Base-by-base conservation (phyloP, 2,329 filamentous ascomycete species). In the Basipetospora chlamydospora region DNA sequence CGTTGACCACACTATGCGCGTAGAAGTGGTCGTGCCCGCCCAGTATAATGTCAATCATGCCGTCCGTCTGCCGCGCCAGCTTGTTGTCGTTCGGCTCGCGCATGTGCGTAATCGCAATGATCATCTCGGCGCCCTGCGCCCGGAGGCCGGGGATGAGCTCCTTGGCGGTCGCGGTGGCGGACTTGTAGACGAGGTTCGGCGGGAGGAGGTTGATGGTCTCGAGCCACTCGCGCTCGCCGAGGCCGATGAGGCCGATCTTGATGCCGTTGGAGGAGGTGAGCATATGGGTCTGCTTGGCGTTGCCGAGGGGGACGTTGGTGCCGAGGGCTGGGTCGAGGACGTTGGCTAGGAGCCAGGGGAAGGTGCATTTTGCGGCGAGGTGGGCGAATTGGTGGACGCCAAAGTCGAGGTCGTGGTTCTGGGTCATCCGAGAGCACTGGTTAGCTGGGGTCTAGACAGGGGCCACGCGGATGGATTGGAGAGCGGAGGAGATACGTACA, bases 381-480 rank as follows among this genome's bases (percentile, higher is more conserved):
- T 85, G 67, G 39, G 73, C 66, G 52, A 87, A 87, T 53, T 93
- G 85, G 38, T 70, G 67, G 28, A 92, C 80, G 10, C 86, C 87
- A 56, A 94, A 94, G 59, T 94, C 87, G 37, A 94, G 73, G 52
- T 94, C 87, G 54, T 94, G 86, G 52, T 94, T 94, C 70, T 85
- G 43, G 38, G 26, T 16, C 5, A n/a, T n/a, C n/a, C n/a, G n/a
- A n/a, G n/a, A n/a, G n/a, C n/a, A n/a, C n/a, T n/a, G 18, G 23
- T 37, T 15, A 31, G 20, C 16, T 9, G 20, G 5, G 18, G 35
- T 13, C n/a, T 16, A n/a, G n/a, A n/a, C n/a, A n/a, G n/a, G n/a
- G n/a, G n/a, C n/a, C n/a, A n/a, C n/a, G 10, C 11, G 20, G 12
- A 16, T 9, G 20, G 20, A 17, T 18, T 16, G 26, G 16, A 26